A percentile compares a stretch with the other conserved stretches of the same genome.
These are phyloP conservation scores for Corinectria fuckeliana DNA, from an alignment of 2,329 filamentous ascomycete genomes.

Conservation along the genomic window DNA sequence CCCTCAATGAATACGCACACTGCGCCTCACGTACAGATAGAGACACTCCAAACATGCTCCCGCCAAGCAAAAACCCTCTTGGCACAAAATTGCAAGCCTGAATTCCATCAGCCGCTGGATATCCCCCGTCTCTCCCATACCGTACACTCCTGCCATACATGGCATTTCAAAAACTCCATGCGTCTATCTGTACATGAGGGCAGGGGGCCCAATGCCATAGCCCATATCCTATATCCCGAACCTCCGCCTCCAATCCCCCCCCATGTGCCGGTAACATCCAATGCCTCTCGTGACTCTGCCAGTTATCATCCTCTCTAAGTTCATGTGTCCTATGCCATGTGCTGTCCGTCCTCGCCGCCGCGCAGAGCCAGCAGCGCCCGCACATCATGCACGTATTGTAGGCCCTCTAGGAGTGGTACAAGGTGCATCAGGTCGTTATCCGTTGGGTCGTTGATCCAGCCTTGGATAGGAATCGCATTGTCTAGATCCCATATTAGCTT, in stretches of 20 bases:
- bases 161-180: slow-evolving; percentile 23
- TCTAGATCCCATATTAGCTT: slow-evolving; percentile 60
- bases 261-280: slow-evolving; percentile 20
- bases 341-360: slow-evolving; percentile 79
- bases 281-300: slow-evolving; percentile 3
- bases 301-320: slow-evolving; percentile 20
- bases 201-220: slow-evolving; percentile 19
- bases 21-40: neutral
- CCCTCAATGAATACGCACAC: neutral
- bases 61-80: slow-evolving; percentile 15
- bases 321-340: slow-evolving; percentile 50
- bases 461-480: slow-evolving; percentile 98
- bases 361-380: slow-evolving; percentile 86
- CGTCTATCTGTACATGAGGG: slow-evolving; percentile 29
- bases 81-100: slow-evolving; percentile 21
- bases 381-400: slow-evolving; percentile 97
- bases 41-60: slow-evolving; percentile 2
- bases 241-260: slow-evolving; percentile 21
- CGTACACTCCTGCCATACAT: slow-evolving; percentile 20
- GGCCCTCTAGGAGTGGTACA: slow-evolving; percentile 87
- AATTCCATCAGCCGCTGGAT: slow-evolving; percentile 20
- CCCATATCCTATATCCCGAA: slow-evolving; percentile 11
- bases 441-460: slow-evolving; percentile 98
- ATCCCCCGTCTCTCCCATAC: slow-evolving; percentile 15
- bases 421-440: slow-evolving; percentile 94